Percentiles rank a stretch among this genome's conserved stretches.
phyloP scores from a whole-genome alignment of 306 rosid genomes.

The Sphenostylis stenocarpa region DNA sequence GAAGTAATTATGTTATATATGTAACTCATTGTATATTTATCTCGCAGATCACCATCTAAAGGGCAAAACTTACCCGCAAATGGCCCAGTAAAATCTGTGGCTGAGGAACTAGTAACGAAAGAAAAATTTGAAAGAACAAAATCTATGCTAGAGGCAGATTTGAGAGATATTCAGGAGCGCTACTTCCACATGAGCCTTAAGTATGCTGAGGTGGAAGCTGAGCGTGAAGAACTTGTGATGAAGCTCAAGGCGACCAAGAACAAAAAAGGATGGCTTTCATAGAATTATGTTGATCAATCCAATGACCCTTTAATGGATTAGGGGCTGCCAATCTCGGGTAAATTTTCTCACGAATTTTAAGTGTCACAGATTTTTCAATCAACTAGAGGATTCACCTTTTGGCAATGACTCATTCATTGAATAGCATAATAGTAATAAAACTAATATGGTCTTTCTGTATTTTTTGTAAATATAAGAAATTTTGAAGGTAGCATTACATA shows the following conservation, averaged over 20 bases:
- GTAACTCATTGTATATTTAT: neutral
- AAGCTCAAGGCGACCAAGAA: constrained; percentile 56
- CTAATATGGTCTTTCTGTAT: constrained; percentile 9
- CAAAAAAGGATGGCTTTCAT: constrained; percentile 69
- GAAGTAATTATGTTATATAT: constrained; percentile 1
- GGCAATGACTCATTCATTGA: constrained; percentile 29
- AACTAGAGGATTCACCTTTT: constrained; percentile 18
- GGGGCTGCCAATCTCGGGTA: constrained; percentile 41
- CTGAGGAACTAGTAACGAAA: constrained; percentile 55
- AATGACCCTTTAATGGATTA: constrained; percentile 2
- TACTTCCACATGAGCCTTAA: constrained; percentile 88
- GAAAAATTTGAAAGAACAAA: constrained; percentile 59
- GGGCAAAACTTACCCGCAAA: constrained; percentile 43
- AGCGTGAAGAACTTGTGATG: constrained; percentile 96
- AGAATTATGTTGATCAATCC: constrained; percentile 23
- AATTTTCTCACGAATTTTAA: constrained; percentile 35
- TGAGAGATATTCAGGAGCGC: constrained; percentile 81
- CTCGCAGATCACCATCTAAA: constrained; percentile 52
- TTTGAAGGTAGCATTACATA: constrained; percentile 36
- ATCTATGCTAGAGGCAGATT: constrained; percentile 77
- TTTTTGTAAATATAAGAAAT: constrained; percentile 44
- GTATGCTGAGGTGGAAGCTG: constrained; percentile 89
- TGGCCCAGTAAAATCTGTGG: constrained; percentile 40
- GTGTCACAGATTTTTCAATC: constrained; percentile 35
- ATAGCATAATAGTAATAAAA: constrained; percentile 28